phyloP scores from a whole-genome alignment of 345 rosid genomes.

The Aquilaria yunnanensis region DNA sequence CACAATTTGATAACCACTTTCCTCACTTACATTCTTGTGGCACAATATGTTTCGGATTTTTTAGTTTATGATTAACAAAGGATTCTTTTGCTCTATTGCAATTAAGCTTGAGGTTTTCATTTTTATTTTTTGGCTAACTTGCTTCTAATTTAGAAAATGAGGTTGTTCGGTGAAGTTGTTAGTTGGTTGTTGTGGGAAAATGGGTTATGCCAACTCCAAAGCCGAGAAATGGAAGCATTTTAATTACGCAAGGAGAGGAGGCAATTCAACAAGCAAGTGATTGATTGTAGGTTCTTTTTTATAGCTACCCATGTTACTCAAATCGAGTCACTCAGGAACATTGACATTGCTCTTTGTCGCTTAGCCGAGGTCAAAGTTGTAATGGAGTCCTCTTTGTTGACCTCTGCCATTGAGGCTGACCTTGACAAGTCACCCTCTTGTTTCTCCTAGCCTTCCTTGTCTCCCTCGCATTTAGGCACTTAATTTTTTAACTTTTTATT shows the following conservation, averaged over 20 bases:
- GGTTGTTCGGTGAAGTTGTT: constrained; percentile 21
- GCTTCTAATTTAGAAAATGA: not conserved
- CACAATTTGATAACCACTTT: too few species aligned
- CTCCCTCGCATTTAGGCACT: constrained; percentile 41
- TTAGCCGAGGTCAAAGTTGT: constrained; percentile 75
- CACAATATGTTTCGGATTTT: too few species aligned
- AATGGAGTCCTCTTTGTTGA: constrained; percentile 13
- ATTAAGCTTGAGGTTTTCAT: too few species aligned
- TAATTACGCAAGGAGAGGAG: constrained; percentile 65
- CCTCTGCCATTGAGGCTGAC: constrained; percentile 50
- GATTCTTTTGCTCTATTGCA: too few species aligned
- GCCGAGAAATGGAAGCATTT: constrained; percentile 48
- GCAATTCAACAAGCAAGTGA: constrained; percentile 18
- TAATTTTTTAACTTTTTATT: constrained; percentile 47
- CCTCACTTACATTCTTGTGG: too few species aligned
- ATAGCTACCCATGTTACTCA: constrained; percentile 93
- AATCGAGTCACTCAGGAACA: constrained; percentile 58
- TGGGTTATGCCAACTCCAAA: constrained; percentile 81
- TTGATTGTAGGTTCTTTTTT: constrained; percentile 69
- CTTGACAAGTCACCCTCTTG: constrained; percentile 62
- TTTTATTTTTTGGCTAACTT: too few species aligned
- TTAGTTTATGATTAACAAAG: too few species aligned
- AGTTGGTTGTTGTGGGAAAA: constrained; percentile 19
- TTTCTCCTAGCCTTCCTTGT: constrained; percentile 65
- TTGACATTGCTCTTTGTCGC: constrained; percentile 69